Base-by-base conservation (phyloP, 1,284 basidiomycete genomes). In the Malassezia arunalokei region DNA sequence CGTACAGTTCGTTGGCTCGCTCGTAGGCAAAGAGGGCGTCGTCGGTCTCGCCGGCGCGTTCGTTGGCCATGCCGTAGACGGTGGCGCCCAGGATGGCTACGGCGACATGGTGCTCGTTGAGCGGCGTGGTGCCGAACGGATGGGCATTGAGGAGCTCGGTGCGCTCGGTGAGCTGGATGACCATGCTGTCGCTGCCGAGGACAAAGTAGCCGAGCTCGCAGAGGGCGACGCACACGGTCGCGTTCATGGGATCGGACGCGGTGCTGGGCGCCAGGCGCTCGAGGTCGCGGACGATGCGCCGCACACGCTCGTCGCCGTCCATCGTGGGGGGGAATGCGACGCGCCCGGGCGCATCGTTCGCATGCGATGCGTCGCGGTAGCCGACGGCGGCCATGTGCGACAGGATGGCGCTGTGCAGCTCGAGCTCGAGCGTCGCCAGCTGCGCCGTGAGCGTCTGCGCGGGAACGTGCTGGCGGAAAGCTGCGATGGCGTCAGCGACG, bases 401-500 rank as follows among this genome's bases (percentile, higher is more conserved):
- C 44, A 49, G 44, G 17, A 66, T 53, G 40, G 43, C 33, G 6
- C 56, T 47, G 15, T 62, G 65, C 51, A 68, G 56, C 20, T 63
- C 58, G 24, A 61, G 51, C 51, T 68, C 66, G 20, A 59, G 40
- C 5, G 49, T 42, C 35, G 59, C 54, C 14, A 58, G 51, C 54
- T 61, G 55, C 38, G 45, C 47, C 5, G 61, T 41, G 32, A 53
- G 46, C 27, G 56, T 39, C 31, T 54, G 47, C 42, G 63, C 56
- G 5, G 70, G 52, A 38, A 74, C 73, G 66, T 73, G 73, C 59
- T 75, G 74, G 42, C 54, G 44, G 44, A 65, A 74, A 55, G 73
- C 73, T 50, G 71, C 62, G 14, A 74, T 49, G 17, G 72, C 64
- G 54, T 75, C 74, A n/a, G 58, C 41, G 62, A 71, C 71, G 27